phyloP scores from a whole-genome alignment of 2,329 filamentous ascomycete species.

The Metarhizium humberi region DNA sequence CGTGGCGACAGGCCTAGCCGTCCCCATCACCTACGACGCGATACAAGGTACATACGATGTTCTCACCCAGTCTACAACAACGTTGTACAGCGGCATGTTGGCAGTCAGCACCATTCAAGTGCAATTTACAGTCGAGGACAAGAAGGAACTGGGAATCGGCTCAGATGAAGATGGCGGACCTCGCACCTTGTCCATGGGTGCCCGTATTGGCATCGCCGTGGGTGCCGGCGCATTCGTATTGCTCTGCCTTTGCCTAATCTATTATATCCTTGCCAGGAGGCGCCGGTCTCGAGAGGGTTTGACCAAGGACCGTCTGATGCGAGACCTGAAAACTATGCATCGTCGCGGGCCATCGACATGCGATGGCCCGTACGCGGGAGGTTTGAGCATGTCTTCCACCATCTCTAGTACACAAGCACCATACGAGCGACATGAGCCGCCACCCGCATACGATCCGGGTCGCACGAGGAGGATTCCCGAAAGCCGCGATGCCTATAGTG shows the following conservation, averaged over 20 bases:
- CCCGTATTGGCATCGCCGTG: slow-evolving; percentile 26
- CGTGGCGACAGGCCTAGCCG: slow-evolving; percentile 25
- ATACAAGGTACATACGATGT: slow-evolving; percentile 25
- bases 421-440: slow-evolving; percentile 13
- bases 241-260: slow-evolving; percentile 16
- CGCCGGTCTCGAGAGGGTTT: slow-evolving; percentile 10
- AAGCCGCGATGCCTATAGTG: slow-evolving; percentile 13
- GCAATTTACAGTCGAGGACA: slow-evolving; percentile 27
- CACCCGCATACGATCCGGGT: slow-evolving; percentile 21
- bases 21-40: slow-evolving; percentile 26
- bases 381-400: slow-evolving; percentile 1
- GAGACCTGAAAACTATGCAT: slow-evolving; percentile 6
- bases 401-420: background rate
- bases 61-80: slow-evolving; percentile 25
- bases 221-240: slow-evolving; percentile 21
- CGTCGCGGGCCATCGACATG: background rate
- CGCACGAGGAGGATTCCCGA: slow-evolving; percentile 13
- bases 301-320: slow-evolving; percentile 8
- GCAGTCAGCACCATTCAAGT: slow-evolving; percentile 28
- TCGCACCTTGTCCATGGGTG: slow-evolving; percentile 17
- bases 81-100: slow-evolving; percentile 26
- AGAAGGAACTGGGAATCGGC: slow-evolving; percentile 23
- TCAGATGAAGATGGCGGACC: slow-evolving; percentile 16
- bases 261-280: slow-evolving; percentile 17
- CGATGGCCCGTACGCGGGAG: background rate